A percentile compares a stretch with the other conserved stretches of the same genome.
Evolutionary conservation across 2,329 filamentous ascomycete genomes (phyloP).

Genomic region (Cladosporium oxysporum): DNA sequence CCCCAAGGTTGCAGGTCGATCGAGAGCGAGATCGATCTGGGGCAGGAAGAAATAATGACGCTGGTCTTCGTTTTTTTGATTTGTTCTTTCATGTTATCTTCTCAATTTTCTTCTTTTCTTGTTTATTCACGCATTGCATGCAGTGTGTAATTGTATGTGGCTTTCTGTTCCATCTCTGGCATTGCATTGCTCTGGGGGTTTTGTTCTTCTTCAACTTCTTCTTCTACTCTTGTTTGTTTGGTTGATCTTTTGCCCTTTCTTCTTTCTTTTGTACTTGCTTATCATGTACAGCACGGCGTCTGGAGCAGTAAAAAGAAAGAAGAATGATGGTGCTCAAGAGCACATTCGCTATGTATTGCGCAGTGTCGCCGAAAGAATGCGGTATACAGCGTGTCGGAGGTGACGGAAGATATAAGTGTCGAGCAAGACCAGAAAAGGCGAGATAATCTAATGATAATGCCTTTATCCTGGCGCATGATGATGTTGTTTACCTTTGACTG

Average conservation of each 20-base stretch:
- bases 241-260: not conserved
- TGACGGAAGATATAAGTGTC: not conserved
- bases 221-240: not conserved
- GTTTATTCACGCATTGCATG: not conserved
- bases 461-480: not conserved
- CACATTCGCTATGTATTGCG: not conserved
- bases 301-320: not conserved
- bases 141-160: not conserved
- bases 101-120: not conserved
- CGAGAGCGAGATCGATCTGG: conserved; percentile 28
- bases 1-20: conserved; percentile 17
- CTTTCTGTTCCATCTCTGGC: not conserved
- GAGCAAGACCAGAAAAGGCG: not conserved
- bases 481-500: not conserved
- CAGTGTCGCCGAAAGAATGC: not conserved
- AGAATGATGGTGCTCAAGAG: not conserved
- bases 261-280: not conserved
- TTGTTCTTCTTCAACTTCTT: not conserved
- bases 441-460: not conserved
- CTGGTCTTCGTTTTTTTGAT: not conserved
- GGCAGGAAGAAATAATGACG: conserved; percentile 26
- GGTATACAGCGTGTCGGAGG: not conserved
- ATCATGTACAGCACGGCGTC: conserved; percentile 1
- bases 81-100: not conserved
- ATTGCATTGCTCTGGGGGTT: conserved; percentile 1